These are phyloP conservation scores for Cryptococcus jaspeensis DNA, from an alignment of 1,284 basidiomycete species.

Conservation along the genomic window DNA sequence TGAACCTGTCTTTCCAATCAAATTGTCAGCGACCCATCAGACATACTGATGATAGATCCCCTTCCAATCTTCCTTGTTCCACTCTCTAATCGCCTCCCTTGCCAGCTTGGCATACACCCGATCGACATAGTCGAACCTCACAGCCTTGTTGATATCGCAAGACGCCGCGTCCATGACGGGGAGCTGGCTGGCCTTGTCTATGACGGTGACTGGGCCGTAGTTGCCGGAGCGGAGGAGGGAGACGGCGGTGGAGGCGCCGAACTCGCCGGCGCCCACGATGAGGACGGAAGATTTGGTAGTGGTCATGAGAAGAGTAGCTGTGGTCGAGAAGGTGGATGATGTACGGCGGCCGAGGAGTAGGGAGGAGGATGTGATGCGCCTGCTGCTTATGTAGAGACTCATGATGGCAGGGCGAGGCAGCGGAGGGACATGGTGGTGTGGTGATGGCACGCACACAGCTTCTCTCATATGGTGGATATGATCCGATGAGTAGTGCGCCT, in stretches of 20 bases:
- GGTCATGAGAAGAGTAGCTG: neutral
- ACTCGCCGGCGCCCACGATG: conserved; percentile 81
- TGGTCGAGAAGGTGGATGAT: no score
- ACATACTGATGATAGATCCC: conserved; percentile 71
- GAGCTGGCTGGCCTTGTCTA: conserved; percentile 65
- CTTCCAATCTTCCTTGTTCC: conserved; percentile 67
- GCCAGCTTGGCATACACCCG: conserved; percentile 64
- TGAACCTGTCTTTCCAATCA: no score
- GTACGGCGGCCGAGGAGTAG: no score
- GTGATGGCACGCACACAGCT: no score
- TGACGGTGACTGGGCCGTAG: conserved; percentile 61
- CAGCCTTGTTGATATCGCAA: conserved; percentile 80
- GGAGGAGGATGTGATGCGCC: no score
- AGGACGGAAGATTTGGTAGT: conserved; percentile 53
- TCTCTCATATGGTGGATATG: no score
- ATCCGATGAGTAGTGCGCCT: no score
- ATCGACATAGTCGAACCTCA: conserved; percentile 50
- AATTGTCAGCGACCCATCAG: no score
- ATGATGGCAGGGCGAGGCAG: no score
- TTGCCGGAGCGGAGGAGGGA: conserved; percentile 70
- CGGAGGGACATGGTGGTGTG: no score
- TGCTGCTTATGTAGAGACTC: no score
- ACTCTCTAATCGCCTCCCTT: conserved; percentile 66
- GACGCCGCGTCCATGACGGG: conserved; percentile 78
- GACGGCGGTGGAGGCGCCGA: conserved; percentile 79